Evolutionary conservation across 768 basidiomycete genomes (phyloP).

Genomic region (Pisolithus microcarpus): DNA sequence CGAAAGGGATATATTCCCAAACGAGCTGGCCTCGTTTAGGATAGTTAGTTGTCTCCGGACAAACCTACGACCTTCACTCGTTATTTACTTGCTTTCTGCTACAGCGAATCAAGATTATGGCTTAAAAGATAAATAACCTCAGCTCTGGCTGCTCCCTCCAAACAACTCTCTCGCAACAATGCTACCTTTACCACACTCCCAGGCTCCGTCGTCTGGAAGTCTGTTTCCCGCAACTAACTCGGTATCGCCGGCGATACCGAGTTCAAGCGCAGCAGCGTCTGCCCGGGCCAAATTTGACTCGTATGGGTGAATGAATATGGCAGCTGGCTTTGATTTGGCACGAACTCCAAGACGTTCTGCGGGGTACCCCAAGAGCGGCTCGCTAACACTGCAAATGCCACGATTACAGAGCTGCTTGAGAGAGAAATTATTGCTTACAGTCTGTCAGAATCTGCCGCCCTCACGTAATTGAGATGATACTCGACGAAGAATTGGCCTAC

Average conservation of each 20-base stretch:
- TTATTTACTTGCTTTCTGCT: background rate
- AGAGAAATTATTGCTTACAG: conserved; percentile 12
- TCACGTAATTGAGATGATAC: conserved; percentile 15
- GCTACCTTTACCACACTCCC: conserved; percentile 47
- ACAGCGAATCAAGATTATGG: conserved; percentile 4
- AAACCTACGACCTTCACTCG: background rate
- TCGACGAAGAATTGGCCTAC: conserved; percentile 52
- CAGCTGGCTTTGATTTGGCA: conserved; percentile 48
- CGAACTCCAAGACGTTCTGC: conserved; percentile 30
- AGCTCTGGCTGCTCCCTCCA: conserved; percentile 9
- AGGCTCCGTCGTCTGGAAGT: conserved; percentile 33
- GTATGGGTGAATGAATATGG: conserved; percentile 56
- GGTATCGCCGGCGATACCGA: conserved; percentile 45
- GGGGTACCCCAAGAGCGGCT: conserved; percentile 17
- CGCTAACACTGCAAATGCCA: conserved; percentile 11
- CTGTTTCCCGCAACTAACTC: conserved; percentile 38
- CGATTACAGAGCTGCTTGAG: background rate
- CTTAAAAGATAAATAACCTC: background rate
- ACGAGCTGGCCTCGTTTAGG: conserved; percentile 30
- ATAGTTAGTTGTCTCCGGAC: conserved; percentile 12
- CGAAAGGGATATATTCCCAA: conserved; percentile 36
- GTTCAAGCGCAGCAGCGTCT: conserved; percentile 50
- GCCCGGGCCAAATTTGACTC: conserved; percentile 62
- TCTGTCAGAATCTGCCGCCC: conserved; percentile 10
- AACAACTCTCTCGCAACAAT: conserved; percentile 44